These are phyloP conservation scores for Dactylellina leptospora DNA, from an alignment of 2,329 filamentous ascomycete genomes.

Conservation along the genomic window DNA sequence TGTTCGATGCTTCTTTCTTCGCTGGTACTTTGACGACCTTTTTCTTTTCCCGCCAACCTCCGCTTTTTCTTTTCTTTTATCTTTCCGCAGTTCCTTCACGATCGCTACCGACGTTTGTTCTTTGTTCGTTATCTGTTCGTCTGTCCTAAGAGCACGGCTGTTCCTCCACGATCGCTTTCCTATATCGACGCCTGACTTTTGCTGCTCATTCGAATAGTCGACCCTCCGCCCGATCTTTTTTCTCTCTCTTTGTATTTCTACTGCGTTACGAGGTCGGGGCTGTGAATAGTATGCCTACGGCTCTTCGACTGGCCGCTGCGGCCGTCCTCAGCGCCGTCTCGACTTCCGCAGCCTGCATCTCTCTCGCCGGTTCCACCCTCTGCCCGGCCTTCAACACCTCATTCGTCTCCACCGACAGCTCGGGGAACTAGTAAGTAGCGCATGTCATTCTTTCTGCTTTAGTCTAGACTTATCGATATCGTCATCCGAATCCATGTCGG, in stretches of 20 bases:
- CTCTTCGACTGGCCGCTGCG: slow-evolving; percentile 46
- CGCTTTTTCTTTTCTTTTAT: slow-evolving; percentile 16
- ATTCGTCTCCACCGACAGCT: slow-evolving; percentile 60
- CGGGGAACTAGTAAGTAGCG: slow-evolving; percentile 57
- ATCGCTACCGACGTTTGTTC: slow-evolving; percentile 44
- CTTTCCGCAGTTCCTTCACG: slow-evolving; percentile 3
- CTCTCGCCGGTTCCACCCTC: slow-evolving; percentile 59
- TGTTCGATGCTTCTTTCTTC: slow-evolving; percentile 20
- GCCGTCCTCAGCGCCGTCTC: slow-evolving; percentile 45
- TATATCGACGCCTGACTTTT: neutral
- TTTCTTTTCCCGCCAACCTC: slow-evolving; percentile 20
- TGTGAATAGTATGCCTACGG: slow-evolving; percentile 44
- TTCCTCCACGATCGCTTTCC: slow-evolving; percentile 26
- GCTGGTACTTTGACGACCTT: slow-evolving; percentile 50
- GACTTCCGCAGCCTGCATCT: slow-evolving; percentile 58
- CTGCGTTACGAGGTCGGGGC: neutral
- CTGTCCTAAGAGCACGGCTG: neutral
- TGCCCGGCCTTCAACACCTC: slow-evolving; percentile 61
- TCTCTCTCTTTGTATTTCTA: neutral
- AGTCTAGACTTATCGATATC: slow-evolving; percentile 5
- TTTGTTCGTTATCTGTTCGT: slow-evolving; percentile 18
- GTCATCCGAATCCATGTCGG: neutral
- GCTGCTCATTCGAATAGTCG: too few species aligned
- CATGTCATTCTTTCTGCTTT: slow-evolving; percentile 44
- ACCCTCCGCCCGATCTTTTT: slow-evolving; percentile 4